Evolutionary conservation across 2,329 filamentous ascomycete species (phyloP).

Genomic region (Seiridium unicorne): DNA sequence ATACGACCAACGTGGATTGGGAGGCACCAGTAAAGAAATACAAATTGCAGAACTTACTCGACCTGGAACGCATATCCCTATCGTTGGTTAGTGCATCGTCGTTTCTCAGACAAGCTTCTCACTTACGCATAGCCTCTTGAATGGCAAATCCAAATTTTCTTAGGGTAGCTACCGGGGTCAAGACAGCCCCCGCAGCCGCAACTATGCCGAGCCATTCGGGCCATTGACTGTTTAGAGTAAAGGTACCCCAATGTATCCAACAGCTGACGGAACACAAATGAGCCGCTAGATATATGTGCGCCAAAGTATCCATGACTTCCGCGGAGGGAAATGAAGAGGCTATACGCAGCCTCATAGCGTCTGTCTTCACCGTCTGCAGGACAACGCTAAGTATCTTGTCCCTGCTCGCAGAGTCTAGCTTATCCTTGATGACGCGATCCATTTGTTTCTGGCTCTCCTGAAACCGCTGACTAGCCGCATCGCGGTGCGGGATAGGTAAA

Average conservation of each 20-base stretch:
- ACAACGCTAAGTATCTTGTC: conserved; percentile 66
- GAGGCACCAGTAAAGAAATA: no score
- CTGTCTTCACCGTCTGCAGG: conserved; percentile 54
- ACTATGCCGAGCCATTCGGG: conserved; percentile 61
- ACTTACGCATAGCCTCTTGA: conserved; percentile 49
- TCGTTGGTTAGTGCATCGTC: background rate
- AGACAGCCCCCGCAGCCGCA: conserved; percentile 58
- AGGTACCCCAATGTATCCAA: conserved; percentile 62
- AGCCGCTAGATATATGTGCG: conserved; percentile 60
- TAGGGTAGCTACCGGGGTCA: conserved; percentile 55
- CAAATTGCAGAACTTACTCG: conserved; percentile 20
- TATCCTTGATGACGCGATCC: conserved; percentile 40
- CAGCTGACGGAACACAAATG: conserved; percentile 55
- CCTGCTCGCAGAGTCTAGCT: conserved; percentile 44
- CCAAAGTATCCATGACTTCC: conserved; percentile 50
- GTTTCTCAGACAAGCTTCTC: background rate
- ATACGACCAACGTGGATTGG: no score
- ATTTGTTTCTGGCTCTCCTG: conserved; percentile 35
- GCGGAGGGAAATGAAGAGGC: conserved; percentile 56
- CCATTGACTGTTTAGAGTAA: conserved; percentile 52
- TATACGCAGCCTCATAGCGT: conserved; percentile 47
- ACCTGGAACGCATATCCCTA: conserved; percentile 29
- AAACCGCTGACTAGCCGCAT: conserved; percentile 35
- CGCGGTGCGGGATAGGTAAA: conserved; percentile 39
- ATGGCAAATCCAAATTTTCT: conserved; percentile 60